Base-by-base conservation (phyloP, 1,139 yeast species). In the Yamadazyma sp. region DNA sequence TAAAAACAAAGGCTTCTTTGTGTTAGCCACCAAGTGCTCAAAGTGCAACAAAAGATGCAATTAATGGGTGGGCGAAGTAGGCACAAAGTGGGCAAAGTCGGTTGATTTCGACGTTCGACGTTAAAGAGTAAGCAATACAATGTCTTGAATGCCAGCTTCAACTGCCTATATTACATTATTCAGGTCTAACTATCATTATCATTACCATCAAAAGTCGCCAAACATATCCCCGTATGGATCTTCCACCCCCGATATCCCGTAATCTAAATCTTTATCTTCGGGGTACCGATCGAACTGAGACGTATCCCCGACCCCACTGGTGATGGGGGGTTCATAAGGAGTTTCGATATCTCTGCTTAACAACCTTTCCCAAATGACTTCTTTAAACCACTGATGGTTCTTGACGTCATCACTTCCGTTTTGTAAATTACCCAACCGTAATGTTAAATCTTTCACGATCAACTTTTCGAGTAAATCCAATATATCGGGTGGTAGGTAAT, bases 311-410 rank as follows among this genome's bases (percentile, higher is more conserved):
- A 76, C 80, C 18, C 83, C 83, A 32, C 78, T 72, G 15, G 81
- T 77, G 44, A 78, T 78, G 23, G 81, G 81, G 15, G 83, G 83
- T 54, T 78, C 83, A 53, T 78, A 78, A 2, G 83, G 83, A 25
- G 83, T 78, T 52, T 78, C 83, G 29, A 78, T 78, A 52, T 77
- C 81, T 45, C 78, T 75, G 23, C 75, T 70, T 43, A 77, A 61
- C 40, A 78, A 60, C 55, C 76, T 73, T 43, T 77, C 81, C 83
- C 83, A 78, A 6, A 77, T 75, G 17, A 78, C 83, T 53, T 78
- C 83, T 46, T 64, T 65, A 47, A 78, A 78, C 83, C 83, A 78
- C 8, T 72, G 73, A 50, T 78, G 83, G 50, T 67, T 66, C 49
- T 79, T 71, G 38, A 78, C 75, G 48, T 78, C 83, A 18, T 73